Evolutionary conservation across 768 basidiomycete genomes (phyloP), one percentile per base, ranked within the genome.

Genomic region (Phaeolepiota aurea): DNA sequence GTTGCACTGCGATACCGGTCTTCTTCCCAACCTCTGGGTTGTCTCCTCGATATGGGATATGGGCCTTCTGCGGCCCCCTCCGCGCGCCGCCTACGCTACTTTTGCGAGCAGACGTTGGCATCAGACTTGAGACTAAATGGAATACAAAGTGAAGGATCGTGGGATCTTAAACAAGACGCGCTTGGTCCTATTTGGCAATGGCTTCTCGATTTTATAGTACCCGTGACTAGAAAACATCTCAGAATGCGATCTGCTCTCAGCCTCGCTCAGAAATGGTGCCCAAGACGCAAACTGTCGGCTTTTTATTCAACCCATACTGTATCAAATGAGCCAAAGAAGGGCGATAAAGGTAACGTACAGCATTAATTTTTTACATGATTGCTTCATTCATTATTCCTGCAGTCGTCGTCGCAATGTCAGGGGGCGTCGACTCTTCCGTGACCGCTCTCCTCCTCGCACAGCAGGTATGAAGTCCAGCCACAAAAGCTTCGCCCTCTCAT

Each of bases 321-420:
- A 7, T 9, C 7, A 15, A 7, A 22, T 18, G 31, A 12, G 15
- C 47, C 47, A 14, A 45, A 32, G 23, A 48, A 43, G 23, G 47
- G 47, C 1, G 47, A 48, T 19, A 45, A 43, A 48, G 44, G 47
- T 45, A 21, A 1, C n/a, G n/a, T n/a, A n/a, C n/a, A 19, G 20
- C 20, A 14, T 9, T 36, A 5, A 32, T 35, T 15, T 3, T 38
- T 18, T 12, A 2, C 10, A 28, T 20, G 13, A 42, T 20, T 20
- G 12, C 1, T 25, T 38, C 12, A 43, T 22, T 25, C 4, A 20
- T 14, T 43, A 35, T 31, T n/a, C n/a, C n/a, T 14, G 4, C 47
- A 92, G 92, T 98, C 35, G 76, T 87, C 4, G 77, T 94, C 5
- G 90, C 87, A 15, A 92, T 96, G 87, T 93, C 89, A 0, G 93